phyloP scores from a whole-genome alignment of 306 rosid genomes.

The Pyrus betulifolia region DNA sequence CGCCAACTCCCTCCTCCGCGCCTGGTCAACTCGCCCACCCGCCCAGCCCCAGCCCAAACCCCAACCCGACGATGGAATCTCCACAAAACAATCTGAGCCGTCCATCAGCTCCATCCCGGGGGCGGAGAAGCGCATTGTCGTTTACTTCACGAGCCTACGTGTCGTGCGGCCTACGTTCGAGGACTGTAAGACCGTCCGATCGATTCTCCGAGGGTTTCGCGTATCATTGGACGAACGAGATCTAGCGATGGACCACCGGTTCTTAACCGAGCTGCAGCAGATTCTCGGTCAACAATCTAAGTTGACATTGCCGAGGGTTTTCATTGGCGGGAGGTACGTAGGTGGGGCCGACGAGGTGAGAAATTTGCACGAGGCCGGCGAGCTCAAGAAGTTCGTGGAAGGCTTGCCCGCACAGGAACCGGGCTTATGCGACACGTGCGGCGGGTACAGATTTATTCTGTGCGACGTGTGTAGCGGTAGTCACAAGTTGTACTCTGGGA shows the following conservation, averaged over 20 bases:
- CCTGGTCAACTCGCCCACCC: slow-evolving; percentile 30
- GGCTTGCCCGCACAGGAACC: slow-evolving; percentile 66
- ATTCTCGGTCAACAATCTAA: slow-evolving; percentile 35
- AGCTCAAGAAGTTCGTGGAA: slow-evolving; percentile 76
- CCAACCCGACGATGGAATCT: background rate
- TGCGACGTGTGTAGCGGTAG: slow-evolving; percentile 78
- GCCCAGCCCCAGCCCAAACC: slow-evolving; percentile 8
- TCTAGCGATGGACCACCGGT: slow-evolving; percentile 75
- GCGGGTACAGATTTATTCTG: slow-evolving; percentile 59
- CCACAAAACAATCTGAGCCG: slow-evolving; percentile 14
- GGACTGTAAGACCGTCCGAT: slow-evolving; percentile 65
- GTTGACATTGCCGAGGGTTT: slow-evolving; percentile 60
- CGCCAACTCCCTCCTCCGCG: slow-evolving; percentile 48
- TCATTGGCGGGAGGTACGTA: slow-evolving; percentile 68
- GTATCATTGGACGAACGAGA: slow-evolving; percentile 78
- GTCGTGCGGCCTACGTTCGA: slow-evolving; percentile 77
- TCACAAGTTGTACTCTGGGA: slow-evolving; percentile 62
- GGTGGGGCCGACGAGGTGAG: slow-evolving; percentile 84
- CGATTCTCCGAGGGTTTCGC: slow-evolving; percentile 65
- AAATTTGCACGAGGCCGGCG: slow-evolving; percentile 72
- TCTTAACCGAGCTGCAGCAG: slow-evolving; percentile 54
- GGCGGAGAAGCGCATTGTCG: slow-evolving; percentile 61
- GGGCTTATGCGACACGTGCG: slow-evolving; percentile 54
- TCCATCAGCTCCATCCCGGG: slow-evolving; percentile 29
- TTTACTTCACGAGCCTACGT: slow-evolving; percentile 89